Conservation (phyloP, 176 grass and related monocot genomes). For the Eleusine indica region DNA sequence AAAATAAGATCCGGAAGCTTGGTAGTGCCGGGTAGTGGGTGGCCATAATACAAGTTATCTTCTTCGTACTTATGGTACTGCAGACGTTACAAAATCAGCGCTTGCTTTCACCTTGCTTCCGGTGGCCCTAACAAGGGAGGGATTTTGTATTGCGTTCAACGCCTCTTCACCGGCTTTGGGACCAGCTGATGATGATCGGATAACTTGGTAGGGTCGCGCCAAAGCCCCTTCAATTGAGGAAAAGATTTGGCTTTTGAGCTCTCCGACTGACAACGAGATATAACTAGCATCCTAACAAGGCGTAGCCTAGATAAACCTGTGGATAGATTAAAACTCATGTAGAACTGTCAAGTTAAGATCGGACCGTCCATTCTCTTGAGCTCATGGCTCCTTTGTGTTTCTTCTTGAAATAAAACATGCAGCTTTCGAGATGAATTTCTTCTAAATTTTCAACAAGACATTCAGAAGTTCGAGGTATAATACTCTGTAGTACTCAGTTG, state of each 20-base stretch:
- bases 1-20: background rate
- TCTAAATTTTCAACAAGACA: background rate
- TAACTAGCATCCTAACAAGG: background rate
- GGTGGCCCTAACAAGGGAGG: background rate
- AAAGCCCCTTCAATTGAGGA: constrained; percentile 6
- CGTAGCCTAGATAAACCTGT: background rate
- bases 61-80: background rate
- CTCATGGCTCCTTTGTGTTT: background rate
- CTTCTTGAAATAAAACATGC: background rate
- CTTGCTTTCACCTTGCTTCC: constrained; percentile 17
- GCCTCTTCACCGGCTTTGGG: constrained; percentile 29
- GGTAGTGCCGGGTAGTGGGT: background rate
- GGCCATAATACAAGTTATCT: background rate
- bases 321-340: background rate
- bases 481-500: too few relatives aligned
- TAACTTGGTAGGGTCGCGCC: constrained; percentile 21
- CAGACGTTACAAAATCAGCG: constrained; percentile 9
- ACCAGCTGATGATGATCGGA: constrained; percentile 3
- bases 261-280: background rate
- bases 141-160: constrained; percentile 47
- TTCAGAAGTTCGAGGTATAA: background rate
- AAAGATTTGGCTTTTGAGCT: background rate
- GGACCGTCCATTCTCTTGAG: background rate
- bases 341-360: background rate
- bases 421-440: background rate